Evolutionary conservation across 2,329 filamentous ascomycete genomes (phyloP), one percentile per base, ranked within the genome.

Genomic region (Aspergillus melleus): DNA sequence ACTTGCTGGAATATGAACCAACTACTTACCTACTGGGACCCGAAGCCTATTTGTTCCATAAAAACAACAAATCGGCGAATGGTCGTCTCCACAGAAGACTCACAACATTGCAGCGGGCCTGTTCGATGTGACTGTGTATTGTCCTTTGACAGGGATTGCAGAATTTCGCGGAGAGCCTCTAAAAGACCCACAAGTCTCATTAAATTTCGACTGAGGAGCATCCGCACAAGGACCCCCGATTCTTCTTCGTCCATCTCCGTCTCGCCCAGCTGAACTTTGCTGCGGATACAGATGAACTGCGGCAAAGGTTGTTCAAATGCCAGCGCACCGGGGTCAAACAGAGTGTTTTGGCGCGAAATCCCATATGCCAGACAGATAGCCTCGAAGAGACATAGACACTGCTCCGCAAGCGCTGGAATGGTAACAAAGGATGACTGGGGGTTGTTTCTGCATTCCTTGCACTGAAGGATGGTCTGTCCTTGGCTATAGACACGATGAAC

Each of bases 361-460:
- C 62, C 62, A 57, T 72, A 72, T 8, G 69, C 65, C 14, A 65
- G 57, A 46, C 70, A 71, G 8, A 66, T 61, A 0, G 68, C 70
- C 42, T 72, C 68, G 39, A 71, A 66, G 4, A 72, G 61, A 2
- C 65, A 63, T 6, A 72, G 62, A 51, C 67, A 72, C 22, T 68
- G 65, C 42, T 81, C 77, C 6, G 70, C 59, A 2, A 80, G 66
- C 2, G 76, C 68, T 2, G 78, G 78, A 22, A 81, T 66, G 2
- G 77, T 79, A 2, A 76, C 74, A 14, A 71, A 59, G 11, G 68
- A 63, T 3, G 66, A 61, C 26, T 66, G 66, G 1, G 64, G 56
- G 14, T 32, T 61, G 19, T 59, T 63, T 20, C 61, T 62, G 55
- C 70, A 72, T 6, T 61, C 55, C 24, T 64, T 61, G 56, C 70